These are phyloP conservation scores for Castanea crenata DNA, from an alignment of 306 rosid genomes.

Conservation along the genomic window DNA sequence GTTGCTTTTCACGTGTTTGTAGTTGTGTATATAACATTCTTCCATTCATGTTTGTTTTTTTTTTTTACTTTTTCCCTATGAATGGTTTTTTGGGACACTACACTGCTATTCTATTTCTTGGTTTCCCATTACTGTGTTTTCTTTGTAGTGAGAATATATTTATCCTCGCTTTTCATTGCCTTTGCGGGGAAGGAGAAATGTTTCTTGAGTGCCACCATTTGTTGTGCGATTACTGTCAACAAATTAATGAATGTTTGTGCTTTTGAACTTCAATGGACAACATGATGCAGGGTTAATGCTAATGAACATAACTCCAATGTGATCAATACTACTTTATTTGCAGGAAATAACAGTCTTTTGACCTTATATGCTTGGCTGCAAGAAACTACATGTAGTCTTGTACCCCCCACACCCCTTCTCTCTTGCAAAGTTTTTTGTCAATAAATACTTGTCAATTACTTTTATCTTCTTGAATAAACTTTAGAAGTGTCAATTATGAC, in stretches of 20 bases:
- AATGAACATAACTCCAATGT: background rate
- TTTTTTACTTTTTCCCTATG: no score
- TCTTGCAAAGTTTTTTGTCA: background rate
- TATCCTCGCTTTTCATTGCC: background rate
- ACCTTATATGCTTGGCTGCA: background rate
- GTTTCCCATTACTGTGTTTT: background rate
- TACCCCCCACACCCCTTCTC: background rate
- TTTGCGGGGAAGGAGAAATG: background rate
- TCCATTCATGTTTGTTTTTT: no score
- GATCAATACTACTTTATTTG: background rate
- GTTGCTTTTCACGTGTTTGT: background rate
- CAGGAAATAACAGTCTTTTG: background rate
- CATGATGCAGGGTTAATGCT: background rate
- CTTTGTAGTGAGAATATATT: background rate
- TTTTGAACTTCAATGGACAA: background rate
- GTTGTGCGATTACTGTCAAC: background rate
- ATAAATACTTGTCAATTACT: background rate
- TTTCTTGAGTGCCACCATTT: background rate
- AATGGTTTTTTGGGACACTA: background rate
- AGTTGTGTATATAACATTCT: background rate
- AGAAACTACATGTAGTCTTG: background rate
- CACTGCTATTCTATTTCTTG: background rate
- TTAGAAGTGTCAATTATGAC: background rate
- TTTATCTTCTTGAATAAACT: slow-evolving; percentile 2
- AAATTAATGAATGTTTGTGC: background rate